Conservation (phyloP, 495 filamentous ascomycete genomes). For the Hypoxylon fuscum region DNA sequence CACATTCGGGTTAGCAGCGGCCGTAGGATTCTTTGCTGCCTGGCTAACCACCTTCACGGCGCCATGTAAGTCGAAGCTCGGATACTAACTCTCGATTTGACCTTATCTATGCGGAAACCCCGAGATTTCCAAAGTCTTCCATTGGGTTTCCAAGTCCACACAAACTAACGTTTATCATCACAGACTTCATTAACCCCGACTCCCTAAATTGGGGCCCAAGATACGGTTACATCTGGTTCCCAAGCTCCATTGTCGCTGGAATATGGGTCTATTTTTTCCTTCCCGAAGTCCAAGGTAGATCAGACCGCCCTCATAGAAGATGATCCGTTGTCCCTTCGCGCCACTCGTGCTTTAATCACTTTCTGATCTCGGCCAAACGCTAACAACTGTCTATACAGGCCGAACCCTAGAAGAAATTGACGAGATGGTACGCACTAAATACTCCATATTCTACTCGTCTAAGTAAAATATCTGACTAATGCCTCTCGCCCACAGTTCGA, state of each 20-base stretch:
- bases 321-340: too few species aligned
- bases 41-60: constrained; percentile 62
- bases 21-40: constrained; percentile 53
- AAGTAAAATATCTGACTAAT: background rate
- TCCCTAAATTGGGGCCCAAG: constrained; percentile 60
- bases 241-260: constrained; percentile 49
- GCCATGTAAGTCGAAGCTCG: constrained; percentile 43
- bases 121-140: too few species aligned
- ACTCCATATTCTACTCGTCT: background rate
- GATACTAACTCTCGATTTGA: too few species aligned
- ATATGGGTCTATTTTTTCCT: constrained; percentile 57
- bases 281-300: constrained; percentile 55
- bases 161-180: background rate
- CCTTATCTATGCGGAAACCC: too few species aligned
- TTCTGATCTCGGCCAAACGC: background rate
- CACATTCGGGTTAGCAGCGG: constrained; percentile 56
- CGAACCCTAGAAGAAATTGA: constrained; percentile 59
- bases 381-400: constrained; percentile 11
- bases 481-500: constrained; percentile 41
- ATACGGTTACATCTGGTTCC: constrained; percentile 58
- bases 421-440: constrained; percentile 48
- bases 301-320: background rate
- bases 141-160: background rate
- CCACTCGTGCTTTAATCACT: too few species aligned
- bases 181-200: constrained; percentile 62